These are phyloP conservation scores for Aspergillus pseudoviridinutans DNA, from an alignment of 2,329 filamentous ascomycete species.

Conservation along the genomic window DNA sequence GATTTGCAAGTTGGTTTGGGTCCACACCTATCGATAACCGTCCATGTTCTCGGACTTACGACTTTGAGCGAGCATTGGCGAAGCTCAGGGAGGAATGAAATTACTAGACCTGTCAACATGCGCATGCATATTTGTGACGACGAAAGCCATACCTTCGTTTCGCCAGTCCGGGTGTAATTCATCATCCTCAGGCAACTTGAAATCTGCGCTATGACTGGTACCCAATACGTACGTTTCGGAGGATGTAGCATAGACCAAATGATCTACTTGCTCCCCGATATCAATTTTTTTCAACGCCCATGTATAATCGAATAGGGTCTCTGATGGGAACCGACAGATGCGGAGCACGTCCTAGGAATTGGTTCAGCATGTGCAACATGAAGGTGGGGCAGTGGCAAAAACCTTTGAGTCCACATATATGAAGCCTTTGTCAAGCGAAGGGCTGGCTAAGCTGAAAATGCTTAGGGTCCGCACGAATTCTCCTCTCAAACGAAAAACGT, in stretches of 20 bases:
- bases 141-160: conserved; percentile 55
- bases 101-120: conserved; percentile 35
- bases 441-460: conserved; percentile 62
- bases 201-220: conserved; percentile 64
- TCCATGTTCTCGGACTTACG: conserved; percentile 72
- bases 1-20: conserved; percentile 1
- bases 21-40: conserved; percentile 65
- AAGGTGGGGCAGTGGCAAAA: conserved; percentile 6
- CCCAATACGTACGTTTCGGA: conserved; percentile 73
- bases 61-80: conserved; percentile 73
- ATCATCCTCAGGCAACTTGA: conserved; percentile 82
- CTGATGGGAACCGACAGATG: conserved; percentile 66
- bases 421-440: conserved; percentile 75
- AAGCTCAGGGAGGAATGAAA: conserved; percentile 60
- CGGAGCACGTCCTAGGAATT: conserved; percentile 59
- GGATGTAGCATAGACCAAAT: conserved; percentile 71
- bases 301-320: conserved; percentile 69
- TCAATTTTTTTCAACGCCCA: conserved; percentile 70
- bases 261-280: conserved; percentile 66
- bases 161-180: conserved; percentile 78
- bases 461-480: conserved; percentile 67
- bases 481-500: conserved; percentile 69
- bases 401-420: conserved; percentile 68
- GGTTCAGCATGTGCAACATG: conserved; percentile 8
- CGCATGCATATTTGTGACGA: neutral